Conservation (phyloP, 306 rosid species). For the Boehmeria nivea region DNA sequence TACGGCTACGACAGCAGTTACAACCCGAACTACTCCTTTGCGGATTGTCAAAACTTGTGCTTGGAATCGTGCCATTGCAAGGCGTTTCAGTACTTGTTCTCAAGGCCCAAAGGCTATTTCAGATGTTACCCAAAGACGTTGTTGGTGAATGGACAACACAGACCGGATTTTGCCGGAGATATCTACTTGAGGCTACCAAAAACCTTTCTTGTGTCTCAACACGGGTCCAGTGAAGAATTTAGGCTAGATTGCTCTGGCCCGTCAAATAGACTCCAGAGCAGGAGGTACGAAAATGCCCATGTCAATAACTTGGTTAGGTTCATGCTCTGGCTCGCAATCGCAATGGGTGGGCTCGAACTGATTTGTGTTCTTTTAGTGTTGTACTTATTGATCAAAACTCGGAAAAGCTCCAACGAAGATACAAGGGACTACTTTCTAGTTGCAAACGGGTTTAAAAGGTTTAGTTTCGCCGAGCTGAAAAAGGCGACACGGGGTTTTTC, state of each 20-base stretch:
- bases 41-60: slow-evolving; percentile 21
- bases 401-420: slow-evolving; percentile 1
- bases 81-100: slow-evolving; percentile 16
- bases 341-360: slow-evolving; percentile 37
- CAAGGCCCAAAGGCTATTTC: neutral
- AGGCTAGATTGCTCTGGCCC: slow-evolving; percentile 15
- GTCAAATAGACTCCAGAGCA: neutral
- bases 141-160: slow-evolving; percentile 26
- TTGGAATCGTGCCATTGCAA: slow-evolving; percentile 18
- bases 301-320: slow-evolving; percentile 14
- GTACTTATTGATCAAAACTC: neutral
- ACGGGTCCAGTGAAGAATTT: neutral
- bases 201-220: too few species aligned
- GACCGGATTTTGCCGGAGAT: slow-evolving; percentile 19
- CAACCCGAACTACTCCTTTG: neutral
- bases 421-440: slow-evolving; percentile 7
- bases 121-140: slow-evolving; percentile 26
- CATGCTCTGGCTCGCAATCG: slow-evolving; percentile 34
- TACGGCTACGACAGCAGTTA: slow-evolving; percentile 24
- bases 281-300: slow-evolving; percentile 1
- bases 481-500: slow-evolving; percentile 35
- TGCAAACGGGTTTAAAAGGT: slow-evolving; percentile 33
- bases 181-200: slow-evolving; percentile 31
- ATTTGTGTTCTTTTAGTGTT: slow-evolving; percentile 28
- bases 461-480: slow-evolving; percentile 37